These are phyloP conservation scores for Sarocladiaceae sp. DNA, from an alignment of 2,329 filamentous ascomycete genomes.

Conservation along the genomic window DNA sequence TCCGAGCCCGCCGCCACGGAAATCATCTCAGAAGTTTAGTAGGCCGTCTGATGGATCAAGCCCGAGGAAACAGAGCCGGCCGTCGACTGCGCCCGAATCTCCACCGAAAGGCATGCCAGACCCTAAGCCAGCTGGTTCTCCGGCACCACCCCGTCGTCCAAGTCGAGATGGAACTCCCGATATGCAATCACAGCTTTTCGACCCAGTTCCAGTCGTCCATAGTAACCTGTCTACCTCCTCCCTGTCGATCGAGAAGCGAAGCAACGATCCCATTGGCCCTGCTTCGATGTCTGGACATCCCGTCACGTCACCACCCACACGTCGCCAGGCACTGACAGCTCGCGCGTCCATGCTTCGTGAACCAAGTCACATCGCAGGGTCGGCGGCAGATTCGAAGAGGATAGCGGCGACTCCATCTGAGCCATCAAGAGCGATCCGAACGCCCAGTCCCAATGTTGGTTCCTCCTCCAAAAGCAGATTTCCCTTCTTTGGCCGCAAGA, in stretches of 20 bases:
- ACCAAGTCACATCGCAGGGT: no score
- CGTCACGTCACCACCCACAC: background rate
- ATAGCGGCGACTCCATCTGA: conserved; percentile 11
- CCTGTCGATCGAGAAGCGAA: conserved; percentile 37
- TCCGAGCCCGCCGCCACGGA: conserved; percentile 56
- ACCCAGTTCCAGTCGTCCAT: conserved; percentile 50
- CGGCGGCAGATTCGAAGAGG: no score
- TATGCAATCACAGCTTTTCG: conserved; percentile 49
- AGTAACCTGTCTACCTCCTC: conserved; percentile 52
- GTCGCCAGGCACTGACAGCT: background rate
- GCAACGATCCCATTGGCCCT: conserved; percentile 30
- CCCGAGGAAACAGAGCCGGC: conserved; percentile 10
- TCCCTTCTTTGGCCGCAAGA: conserved; percentile 70
- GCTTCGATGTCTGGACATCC: no score
- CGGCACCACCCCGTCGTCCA: conserved; percentile 49
- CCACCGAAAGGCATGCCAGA: conserved; percentile 20
- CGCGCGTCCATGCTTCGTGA: conserved; percentile 5
- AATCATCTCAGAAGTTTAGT: conserved; percentile 52
- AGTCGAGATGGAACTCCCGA: conserved; percentile 63
- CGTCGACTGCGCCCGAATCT: conserved; percentile 12
- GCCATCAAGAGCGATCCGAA: conserved; percentile 25
- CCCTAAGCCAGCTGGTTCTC: conserved; percentile 20
- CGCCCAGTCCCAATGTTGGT: conserved; percentile 47
- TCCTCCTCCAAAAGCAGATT: conserved; percentile 60
- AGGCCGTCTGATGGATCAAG: conserved; percentile 13